These are phyloP conservation scores for Pisolithus thermaeus DNA, from an alignment of 1,284 basidiomycete species.

Conservation along the genomic window DNA sequence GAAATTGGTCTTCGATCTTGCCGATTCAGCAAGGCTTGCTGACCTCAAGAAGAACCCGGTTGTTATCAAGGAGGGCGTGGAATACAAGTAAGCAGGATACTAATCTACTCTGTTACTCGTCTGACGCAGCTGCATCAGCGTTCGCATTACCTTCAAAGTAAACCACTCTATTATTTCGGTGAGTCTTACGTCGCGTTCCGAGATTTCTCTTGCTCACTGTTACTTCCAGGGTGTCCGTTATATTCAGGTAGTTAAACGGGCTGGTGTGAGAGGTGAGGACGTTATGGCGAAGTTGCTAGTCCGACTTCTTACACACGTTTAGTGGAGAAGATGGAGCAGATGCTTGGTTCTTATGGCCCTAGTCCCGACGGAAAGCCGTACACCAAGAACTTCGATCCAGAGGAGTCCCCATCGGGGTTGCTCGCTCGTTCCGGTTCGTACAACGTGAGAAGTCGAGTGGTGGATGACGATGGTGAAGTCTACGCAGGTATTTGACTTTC, in stretches of 20 bases:
- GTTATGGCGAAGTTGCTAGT: not conserved
- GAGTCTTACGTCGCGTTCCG: slow-evolving; percentile 17
- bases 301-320: slow-evolving; percentile 8
- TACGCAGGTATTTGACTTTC: slow-evolving; percentile 56
- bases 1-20: slow-evolving; percentile 53
- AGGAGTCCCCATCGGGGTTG: slow-evolving; percentile 78
- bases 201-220: slow-evolving; percentile 9
- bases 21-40: slow-evolving; percentile 39
- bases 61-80: slow-evolving; percentile 78
- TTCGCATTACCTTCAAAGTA: slow-evolving; percentile 74
- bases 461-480: slow-evolving; percentile 77
- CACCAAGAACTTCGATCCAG: slow-evolving; percentile 67
- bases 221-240: slow-evolving; percentile 68
- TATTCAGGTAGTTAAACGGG: slow-evolving; percentile 77
- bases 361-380: slow-evolving; percentile 54
- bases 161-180: slow-evolving; percentile 84
- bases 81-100: slow-evolving; percentile 57
- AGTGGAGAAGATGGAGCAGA: slow-evolving; percentile 88
- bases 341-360: slow-evolving; percentile 86
- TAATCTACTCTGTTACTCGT: not conserved
- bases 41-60: slow-evolving; percentile 67
- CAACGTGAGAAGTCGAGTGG: slow-evolving; percentile 69
- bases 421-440: slow-evolving; percentile 76
- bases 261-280: slow-evolving; percentile 57
- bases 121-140: slow-evolving; percentile 37